Base-by-base conservation (phyloP, 208 protist genomes). In the Wallacemonas sp. region DNA sequence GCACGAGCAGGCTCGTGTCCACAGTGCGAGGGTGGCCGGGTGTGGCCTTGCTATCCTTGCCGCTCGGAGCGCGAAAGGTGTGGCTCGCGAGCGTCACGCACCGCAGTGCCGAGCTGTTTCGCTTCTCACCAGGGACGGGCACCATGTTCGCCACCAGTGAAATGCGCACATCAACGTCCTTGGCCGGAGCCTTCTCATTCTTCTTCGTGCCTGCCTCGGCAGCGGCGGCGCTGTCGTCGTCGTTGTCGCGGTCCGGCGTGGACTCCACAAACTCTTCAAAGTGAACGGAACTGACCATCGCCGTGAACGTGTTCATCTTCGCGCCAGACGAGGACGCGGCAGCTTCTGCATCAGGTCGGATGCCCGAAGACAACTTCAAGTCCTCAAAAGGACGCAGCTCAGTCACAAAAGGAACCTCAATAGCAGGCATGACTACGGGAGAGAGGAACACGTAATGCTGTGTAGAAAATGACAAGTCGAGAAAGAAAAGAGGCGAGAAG, bases 371-470 rank as follows among this genome's bases (percentile, higher is more conserved):
- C 48, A 88, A 48, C 45, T 64, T 61, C 22, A 89, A 61, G 44
- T 82, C 70, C 70, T 84, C 79, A 2, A 64, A 71, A 29, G 72
- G 65, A 25, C 44, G 72, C 28, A 89, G 68, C 57, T 81, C 73
- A 50, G 79, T 79, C 5, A 81, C 31, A 48, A 86, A 89, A 0
- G 82, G 82, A 0, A 77, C 85, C 20, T 74, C 74, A 28, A 89
- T 70, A 0, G 50, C 54, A 5, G 82, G 79, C 82, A 89, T 87
- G 11, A 7, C 1, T 11, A 25, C 23, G 16, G n/a, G n/a, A 3
- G 54, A 25, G 16, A 38, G 16, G 26, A 1, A 41, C 36, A 41
- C 36, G 36, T 7, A 41, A 41, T 14, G 14, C 36, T 41, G 36
- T 7, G 36, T 41, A 14, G 10, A 14, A 31, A 50, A 54, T 50